These are phyloP conservation scores for Septoria petroselini DNA, from an alignment of 2,329 filamentous ascomycete species.

Conservation along the genomic window DNA sequence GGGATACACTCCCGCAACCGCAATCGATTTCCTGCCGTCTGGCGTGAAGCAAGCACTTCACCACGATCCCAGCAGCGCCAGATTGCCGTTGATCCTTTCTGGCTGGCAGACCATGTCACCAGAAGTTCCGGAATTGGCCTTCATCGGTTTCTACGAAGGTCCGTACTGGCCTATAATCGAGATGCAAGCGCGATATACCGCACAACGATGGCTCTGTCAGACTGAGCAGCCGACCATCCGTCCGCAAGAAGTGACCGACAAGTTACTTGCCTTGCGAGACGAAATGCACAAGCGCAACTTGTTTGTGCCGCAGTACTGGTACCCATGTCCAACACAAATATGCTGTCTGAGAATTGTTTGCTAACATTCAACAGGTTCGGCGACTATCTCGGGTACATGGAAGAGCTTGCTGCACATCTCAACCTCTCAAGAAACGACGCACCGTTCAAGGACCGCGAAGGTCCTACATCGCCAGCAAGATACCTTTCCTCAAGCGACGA, in stretches of 20 bases:
- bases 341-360: too few species aligned
- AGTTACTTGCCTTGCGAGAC: slow-evolving; percentile 52
- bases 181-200: slow-evolving; percentile 72
- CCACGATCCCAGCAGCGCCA: slow-evolving; percentile 53
- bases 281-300: slow-evolving; percentile 42
- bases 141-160: slow-evolving; percentile 79
- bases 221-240: slow-evolving; percentile 1
- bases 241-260: slow-evolving; percentile 42
- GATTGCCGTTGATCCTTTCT: slow-evolving; percentile 64
- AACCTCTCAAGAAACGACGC: slow-evolving; percentile 47
- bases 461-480: slow-evolving; percentile 41
- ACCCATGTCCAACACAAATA: too few species aligned
- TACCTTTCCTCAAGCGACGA: slow-evolving; percentile 33
- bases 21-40: slow-evolving; percentile 62
- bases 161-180: slow-evolving; percentile 87
- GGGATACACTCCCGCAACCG: slow-evolving; percentile 65
- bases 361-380: too few species aligned
- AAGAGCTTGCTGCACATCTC: slow-evolving; percentile 63
- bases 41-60: slow-evolving; percentile 57
- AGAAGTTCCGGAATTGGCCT: slow-evolving; percentile 63
- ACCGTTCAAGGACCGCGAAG: slow-evolving; percentile 50
- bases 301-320: slow-evolving; percentile 68
- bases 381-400: slow-evolving; percentile 74
- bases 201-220: slow-evolving; percentile 57
- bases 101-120: slow-evolving; percentile 47